Evolutionary conservation across 768 basidiomycete species (phyloP), one percentile per base, ranked within the genome.

Genomic region (Xerocomellus dryophilus): DNA sequence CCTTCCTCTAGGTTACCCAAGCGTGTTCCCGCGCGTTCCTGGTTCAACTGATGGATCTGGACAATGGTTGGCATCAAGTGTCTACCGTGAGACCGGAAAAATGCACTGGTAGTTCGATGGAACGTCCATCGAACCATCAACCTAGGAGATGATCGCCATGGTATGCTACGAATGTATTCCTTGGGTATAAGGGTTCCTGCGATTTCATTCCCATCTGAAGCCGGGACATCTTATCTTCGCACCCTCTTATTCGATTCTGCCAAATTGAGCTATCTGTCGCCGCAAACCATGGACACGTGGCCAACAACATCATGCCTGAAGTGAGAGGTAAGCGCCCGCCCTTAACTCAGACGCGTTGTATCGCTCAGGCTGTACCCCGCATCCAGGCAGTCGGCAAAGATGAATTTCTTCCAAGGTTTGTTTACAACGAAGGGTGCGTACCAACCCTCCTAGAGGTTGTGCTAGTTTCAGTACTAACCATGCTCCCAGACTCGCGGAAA

Each of bases 341-440:
- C 15, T 39, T 14, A 35, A 39, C 54, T 51, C 43, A 44, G 31
- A 25, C 17, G 3, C 12, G n/a, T 38, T 18, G 6, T 17, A 27
- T 43, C 35, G 9, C 29, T 43, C 36, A 9, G 29, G 21, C n/a
- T 34, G 20, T 31, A 35, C 21, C 31, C 27, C n/a, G 18, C 27
- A 23, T 31, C 23, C 36, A 21, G 25, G 12, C 23, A 15, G 14
- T 50, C 4, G 12, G 27, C 17, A 38, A 32, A n/a, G 47, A 59
- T 60, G 58, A 17, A 23, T n/a, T n/a, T 36, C 10, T 11, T 47
- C 8, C 50, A 36, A 18, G 14, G 31, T 9, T 27, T 31, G 17
- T 50, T 34, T 31, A 7, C 49, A 17, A 7, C 20, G 35, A 48
- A 51, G 1, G 50, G 60, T 61, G 34, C 9, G 54, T 23, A 17